Evolutionary conservation across 257 asterid genomes (phyloP), one percentile per base, ranked within the genome.

Genomic region (Prunella vulgaris): DNA sequence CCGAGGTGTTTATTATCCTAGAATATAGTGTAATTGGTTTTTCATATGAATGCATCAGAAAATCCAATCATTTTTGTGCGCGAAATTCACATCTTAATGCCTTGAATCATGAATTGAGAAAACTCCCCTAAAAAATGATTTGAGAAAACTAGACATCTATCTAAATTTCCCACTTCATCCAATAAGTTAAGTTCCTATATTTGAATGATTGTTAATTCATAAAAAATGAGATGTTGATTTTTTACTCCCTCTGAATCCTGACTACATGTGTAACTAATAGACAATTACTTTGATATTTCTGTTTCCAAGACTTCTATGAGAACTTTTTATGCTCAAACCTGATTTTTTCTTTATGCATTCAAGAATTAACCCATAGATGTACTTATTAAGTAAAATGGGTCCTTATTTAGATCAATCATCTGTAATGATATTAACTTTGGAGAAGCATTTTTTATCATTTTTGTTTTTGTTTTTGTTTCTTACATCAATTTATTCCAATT

Each of bases 1-100:
- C 99, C 61, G 99, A 94, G 99, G 99, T 94, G 73, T 48, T 79
- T 75, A 57, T 83, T 79, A 84, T 48, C 74, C 46, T 76, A 32
- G 64, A 66, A 58, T 67, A 70, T 77, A 66, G 60, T 59, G 40
- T 68, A 62, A 27, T 60, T 76, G n/a, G 24, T 58, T 62, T 18
- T 42, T 13, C 53, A 32, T 66, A 27, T 64, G 40, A 44, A 42
- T 71, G 74, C 64, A 75, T 59, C 48, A 40, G 57, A 75, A 38
- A 53, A 60, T 60, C 52, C 5, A 37, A 25, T 49, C 6, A 10
- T 70, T 73, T 70, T 62, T 46, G 63, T 14, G 24, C 66, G 64
- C 28, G 51, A 54, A 33, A 37, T 30, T 74, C 53, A 25, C 61
- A 64, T 73, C n/a, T 64, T 66, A 33, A 30, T 8, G 10, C 28